Evolutionary conservation across 371 early-diverging fungal species (phyloP).

Genomic region (Thermomucor indicae-seudaticae): DNA sequence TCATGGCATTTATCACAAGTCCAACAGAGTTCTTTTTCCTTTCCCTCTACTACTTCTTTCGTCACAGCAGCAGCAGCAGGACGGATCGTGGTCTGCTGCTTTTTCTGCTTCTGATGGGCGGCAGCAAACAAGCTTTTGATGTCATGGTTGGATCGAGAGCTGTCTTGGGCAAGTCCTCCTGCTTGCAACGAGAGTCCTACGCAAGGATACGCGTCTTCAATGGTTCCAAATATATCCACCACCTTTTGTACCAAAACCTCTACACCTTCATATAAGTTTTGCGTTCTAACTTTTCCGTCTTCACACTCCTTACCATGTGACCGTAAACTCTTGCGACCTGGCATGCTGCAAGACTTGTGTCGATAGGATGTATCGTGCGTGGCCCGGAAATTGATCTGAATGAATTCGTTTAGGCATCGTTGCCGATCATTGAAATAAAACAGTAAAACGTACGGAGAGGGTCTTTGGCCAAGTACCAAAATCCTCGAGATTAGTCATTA

Average conservation of each 20-base stretch:
- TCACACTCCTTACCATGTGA: slow-evolving; percentile 12
- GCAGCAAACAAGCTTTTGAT: slow-evolving; percentile 28
- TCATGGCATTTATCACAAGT: slow-evolving; percentile 35
- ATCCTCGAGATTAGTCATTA: slow-evolving; percentile 47
- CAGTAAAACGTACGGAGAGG: slow-evolving; percentile 20
- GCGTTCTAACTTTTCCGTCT: neutral
- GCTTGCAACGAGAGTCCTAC: slow-evolving; percentile 32
- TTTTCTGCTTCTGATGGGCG: neutral
- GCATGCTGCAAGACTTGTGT: slow-evolving; percentile 27
- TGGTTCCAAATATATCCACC: slow-evolving; percentile 12
- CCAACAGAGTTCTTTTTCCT: slow-evolving; percentile 3
- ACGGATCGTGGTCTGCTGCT: neutral
- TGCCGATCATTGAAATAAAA: neutral
- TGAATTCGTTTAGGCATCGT: neutral
- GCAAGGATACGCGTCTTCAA: slow-evolving; percentile 29
- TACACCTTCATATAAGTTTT: slow-evolving; percentile 1
- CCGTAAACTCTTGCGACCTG: slow-evolving; percentile 10
- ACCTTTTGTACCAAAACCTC: slow-evolving; percentile 21
- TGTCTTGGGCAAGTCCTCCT: slow-evolving; percentile 18
- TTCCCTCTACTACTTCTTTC: neutral
- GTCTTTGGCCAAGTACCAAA: slow-evolving; percentile 52
- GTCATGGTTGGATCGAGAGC: slow-evolving; percentile 17
- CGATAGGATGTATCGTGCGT: slow-evolving; percentile 11
- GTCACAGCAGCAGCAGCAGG: neutral
- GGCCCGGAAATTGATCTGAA: slow-evolving; percentile 4